Base-by-base conservation (phyloP, 1,284 basidiomycete genomes). In the Hymenochaete sp. region DNA sequence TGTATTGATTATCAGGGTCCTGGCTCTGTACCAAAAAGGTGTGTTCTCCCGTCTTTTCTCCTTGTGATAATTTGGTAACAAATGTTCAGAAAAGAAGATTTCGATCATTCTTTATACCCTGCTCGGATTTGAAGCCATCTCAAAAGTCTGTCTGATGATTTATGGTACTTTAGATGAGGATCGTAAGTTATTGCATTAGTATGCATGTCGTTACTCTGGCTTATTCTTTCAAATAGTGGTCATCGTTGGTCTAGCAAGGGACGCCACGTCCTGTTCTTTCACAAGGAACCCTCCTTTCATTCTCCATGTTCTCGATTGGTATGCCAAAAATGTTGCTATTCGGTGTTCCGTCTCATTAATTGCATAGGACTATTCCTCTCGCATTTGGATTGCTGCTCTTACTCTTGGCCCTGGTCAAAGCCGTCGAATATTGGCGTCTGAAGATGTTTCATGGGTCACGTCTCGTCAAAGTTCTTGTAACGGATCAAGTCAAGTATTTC, bases 21-120 rank as follows among this genome's bases (percentile, higher is more conserved):
- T 45, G n/a, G 44, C 44, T 9, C 36, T 45, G 6, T 45, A 45
- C 16, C 25, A n/a, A 18, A 10, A 39, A 45, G 37, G 44, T 45
- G 9, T 18, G 22, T 27, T 19, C 7, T 32, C 25, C 2, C 14
- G 5, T 13, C 19, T 22, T 21, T 11, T 22, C n/a, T 18, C 9
- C 21, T 7, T 22, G n/a, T 43, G 3, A 43, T 3, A 19, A 31
- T 4, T n/a, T n/a, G n/a, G n/a, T n/a, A n/a, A n/a, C n/a, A n/a
- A n/a, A n/a, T 2, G 3, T 16, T 9, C 22, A 43, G 42, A 33
- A 9, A 32, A 21, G 16, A 43, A n/a, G 11, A 28, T 43, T n/a
- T 24, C 28, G 9, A n/a, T 43, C 5, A 24, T 11, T 22, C 19
- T 43, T 3, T 21, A 43, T 3, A 24, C 16, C 1, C 22, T 43